Percentiles rank a stretch among this genome's conserved stretches.
Conservation (phyloP, 306 rosid species). For the Biancaea sappan region DNA sequence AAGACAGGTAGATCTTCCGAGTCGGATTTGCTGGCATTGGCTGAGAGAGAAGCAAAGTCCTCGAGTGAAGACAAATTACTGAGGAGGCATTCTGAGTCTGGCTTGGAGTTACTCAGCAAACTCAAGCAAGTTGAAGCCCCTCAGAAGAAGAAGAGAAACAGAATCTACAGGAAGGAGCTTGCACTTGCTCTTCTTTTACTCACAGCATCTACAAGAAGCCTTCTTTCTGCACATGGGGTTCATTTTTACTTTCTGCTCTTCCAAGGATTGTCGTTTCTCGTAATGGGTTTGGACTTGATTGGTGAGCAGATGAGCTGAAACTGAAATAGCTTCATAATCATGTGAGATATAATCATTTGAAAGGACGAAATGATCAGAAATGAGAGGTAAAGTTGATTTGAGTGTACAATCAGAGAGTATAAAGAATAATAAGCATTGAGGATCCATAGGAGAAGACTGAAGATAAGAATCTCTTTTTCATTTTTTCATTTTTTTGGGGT, state of each 20-base stretch:
- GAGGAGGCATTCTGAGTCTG: conserved; percentile 85
- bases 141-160: conserved; percentile 69
- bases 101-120: conserved; percentile 70
- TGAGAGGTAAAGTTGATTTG: conserved; percentile 37
- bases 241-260: conserved; percentile 96
- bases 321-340: no score
- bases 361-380: conserved; percentile 33
- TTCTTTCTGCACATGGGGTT: conserved; percentile 88
- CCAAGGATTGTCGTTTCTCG: conserved; percentile 91
- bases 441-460: conserved; percentile 37
- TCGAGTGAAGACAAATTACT: conserved; percentile 70
- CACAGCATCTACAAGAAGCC: conserved; percentile 91
- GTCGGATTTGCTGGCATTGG: conserved; percentile 81
- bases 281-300: conserved; percentile 89
- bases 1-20: conserved; percentile 95
- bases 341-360: conserved; percentile 38
- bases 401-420: conserved; percentile 45
- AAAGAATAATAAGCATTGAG: conserved; percentile 31
- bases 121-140: conserved; percentile 56
- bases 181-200: conserved; percentile 92
- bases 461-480: conserved; percentile 31
- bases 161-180: conserved; percentile 82
- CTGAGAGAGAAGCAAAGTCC: conserved; percentile 78
- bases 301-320: conserved; percentile 90
- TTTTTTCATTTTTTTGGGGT: conserved; percentile 29